phyloP scores from a whole-genome alignment of 169 alveolate genomes.

The Eimeria tenella region DNA sequence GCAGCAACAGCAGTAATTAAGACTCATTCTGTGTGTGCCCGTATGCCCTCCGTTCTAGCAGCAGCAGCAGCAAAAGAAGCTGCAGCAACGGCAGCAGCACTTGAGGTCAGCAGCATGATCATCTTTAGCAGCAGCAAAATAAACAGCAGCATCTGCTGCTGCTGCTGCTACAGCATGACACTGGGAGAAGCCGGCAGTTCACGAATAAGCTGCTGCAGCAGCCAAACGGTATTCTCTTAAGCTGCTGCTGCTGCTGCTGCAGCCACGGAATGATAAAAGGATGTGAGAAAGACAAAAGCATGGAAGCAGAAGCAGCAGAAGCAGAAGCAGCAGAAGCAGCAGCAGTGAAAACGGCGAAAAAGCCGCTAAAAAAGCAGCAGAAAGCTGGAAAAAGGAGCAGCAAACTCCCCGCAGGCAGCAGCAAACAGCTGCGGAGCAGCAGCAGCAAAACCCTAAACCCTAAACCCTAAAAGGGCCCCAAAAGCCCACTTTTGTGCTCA shows the following conservation, averaged over 20 bases:
- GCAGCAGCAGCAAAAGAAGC: no score
- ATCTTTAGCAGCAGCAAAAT: not conserved
- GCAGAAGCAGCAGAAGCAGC: slow-evolving; percentile 38
- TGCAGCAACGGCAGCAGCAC: not conserved
- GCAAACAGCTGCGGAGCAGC: no score
- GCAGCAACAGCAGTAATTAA: not conserved
- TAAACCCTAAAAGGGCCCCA: no score
- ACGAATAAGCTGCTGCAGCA: slow-evolving; percentile 13
- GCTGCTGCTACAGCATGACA: slow-evolving; percentile 7
- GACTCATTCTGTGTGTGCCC: no score
- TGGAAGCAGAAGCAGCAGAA: slow-evolving; percentile 9
- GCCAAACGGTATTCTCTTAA: not conserved
- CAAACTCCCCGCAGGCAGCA: no score
- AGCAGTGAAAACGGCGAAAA: no score
- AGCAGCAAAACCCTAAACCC: no score
- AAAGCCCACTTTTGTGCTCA: no score
- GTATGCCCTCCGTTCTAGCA: no score
- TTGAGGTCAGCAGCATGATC: not conserved
- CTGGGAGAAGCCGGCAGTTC: not conserved
- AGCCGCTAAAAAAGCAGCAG: no score
- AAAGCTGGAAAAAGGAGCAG: no score
- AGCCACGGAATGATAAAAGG: not conserved
- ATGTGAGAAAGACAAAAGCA: not conserved
- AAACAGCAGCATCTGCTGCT: slow-evolving; percentile 13
- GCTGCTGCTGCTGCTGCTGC: slow-evolving; percentile 38